Base-by-base conservation (phyloP, 768 basidiomycete species). In the Boletus rubroflammeus region DNA sequence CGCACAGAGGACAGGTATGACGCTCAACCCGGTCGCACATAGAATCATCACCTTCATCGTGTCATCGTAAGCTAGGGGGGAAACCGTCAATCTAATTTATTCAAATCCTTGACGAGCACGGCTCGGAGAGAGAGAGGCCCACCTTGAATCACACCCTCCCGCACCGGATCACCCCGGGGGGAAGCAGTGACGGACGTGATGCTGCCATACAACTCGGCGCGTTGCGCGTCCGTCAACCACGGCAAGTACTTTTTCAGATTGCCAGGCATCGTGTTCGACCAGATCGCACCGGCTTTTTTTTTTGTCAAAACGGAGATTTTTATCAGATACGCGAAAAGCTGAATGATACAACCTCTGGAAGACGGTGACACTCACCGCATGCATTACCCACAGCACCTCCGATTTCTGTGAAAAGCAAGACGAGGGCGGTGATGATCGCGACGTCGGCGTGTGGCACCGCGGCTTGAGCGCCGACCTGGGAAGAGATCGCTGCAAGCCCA, bases 361-460 rank as follows among this genome's bases (percentile, higher is more conserved):
- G 41, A 19, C 31, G 54, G 34, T 56, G 51, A 32, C 26, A 66
- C 76, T 2, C 53, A 78, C 84, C 82, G 51, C 82, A 75, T 9
- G 84, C 84, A n/a, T 73, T 78, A 29, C 86, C 86, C 25, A 85
- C 79, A 13, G 81, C 79, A 25, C 81, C 84, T 10, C 86, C 86
- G 46, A 87, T 78, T 62, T 89, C 85, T 0, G 86, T 85, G 42
- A 85, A 65, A 15, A 89, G 74, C n/a, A 88, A 67, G 6, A 88
- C 82, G 48, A 86, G 69, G 0, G 85, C 84, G 6, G 84, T 88
- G 40, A 81, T 81, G 61, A 82, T 82, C 0, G 83, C 86, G 6
- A 88, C 81, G 54, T 88, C 86, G 11, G 66, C 66, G 61, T 87
- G 86, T 0, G 80, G 73, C 3, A 87, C 87, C 11, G 80, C 73